Evolutionary conservation across 202 grass and related monocot genomes (phyloP), one percentile per base, ranked within the genome.

Genomic region (Carex arenaria): DNA sequence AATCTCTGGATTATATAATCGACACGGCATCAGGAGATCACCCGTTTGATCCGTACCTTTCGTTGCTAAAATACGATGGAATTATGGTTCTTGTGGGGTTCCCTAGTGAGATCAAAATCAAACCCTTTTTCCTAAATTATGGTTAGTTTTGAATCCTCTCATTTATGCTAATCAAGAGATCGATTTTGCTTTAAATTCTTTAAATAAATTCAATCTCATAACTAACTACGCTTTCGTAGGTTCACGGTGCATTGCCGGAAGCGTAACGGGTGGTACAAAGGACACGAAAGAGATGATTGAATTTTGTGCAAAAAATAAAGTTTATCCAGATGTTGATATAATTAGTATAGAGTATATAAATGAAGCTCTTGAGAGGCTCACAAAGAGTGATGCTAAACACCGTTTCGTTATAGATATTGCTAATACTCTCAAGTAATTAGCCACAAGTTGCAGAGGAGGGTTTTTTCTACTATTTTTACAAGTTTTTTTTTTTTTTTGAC

Each of bases 1-100:
- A 85, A 13, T 85, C 82, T 63, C 56, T 88, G 17, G 87, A 88
- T 54, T 88, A 75, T 72, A 88, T 88, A 54, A 66, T 88, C 3
- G 87, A 89, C 71, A 83, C 87, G 7, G 87, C 84, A 30, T 89
- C 88, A 40, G 84, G 88, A 26, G 88, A 86, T 84, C 88, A 86
- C 59, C 84, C 80, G 2, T 89, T 89, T 74, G 88, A 89, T 86
- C 88, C 88, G 3, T 89, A 89, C 73, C 73, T 89, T 70, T 73
- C 64, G 19, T 61, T 89, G 15, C 80, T 89, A 9, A 86, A 89
- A 63, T 61, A 84, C 67, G 84, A 79, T 32, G 88, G 88, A 49
- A 78, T 86, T 63, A 68, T 89, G 64, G 84, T 38, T 78, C 73
- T 89, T 42, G 88, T 89, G n/a, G 88, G 88, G 17, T 86, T 89